A percentile compares a stretch with the other conserved stretches of the same genome.
phyloP scores from a whole-genome alignment of 1,284 basidiomycete genomes.

The Cronartium ribicola region DNA sequence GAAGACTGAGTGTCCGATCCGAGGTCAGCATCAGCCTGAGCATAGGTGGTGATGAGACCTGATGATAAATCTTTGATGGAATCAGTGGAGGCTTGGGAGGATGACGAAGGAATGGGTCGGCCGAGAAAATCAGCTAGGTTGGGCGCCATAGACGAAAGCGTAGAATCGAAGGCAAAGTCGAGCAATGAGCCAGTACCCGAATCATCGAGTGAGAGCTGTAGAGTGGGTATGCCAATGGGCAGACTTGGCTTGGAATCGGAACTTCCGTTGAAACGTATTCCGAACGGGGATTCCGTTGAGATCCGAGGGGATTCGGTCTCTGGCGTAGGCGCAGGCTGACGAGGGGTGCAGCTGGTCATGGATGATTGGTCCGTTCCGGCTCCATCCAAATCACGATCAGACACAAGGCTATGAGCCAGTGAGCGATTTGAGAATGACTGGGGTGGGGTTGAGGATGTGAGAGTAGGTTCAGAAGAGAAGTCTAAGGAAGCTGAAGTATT shows the following conservation, averaged over 20 bases:
- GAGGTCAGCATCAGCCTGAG: not conserved
- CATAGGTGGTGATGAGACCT: not conserved
- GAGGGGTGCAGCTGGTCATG: not conserved
- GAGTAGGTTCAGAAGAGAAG: not conserved
- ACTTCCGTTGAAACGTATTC: not conserved
- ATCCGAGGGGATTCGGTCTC: not conserved
- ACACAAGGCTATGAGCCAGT: no score
- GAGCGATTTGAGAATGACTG: not conserved
- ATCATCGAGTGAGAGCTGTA: slow-evolving; percentile 5
- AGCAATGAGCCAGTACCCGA: not conserved
- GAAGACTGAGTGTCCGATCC: not conserved
- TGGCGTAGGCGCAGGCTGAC: not conserved
- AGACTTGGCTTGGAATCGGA: not conserved
- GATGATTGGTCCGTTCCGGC: not conserved
- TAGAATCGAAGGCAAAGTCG: not conserved
- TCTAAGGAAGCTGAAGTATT: not conserved
- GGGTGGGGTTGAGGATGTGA: not conserved
- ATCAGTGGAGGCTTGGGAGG: not conserved
- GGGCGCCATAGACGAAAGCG: not conserved
- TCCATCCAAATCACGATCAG: not conserved
- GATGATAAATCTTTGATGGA: no score
- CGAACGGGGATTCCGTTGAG: not conserved
- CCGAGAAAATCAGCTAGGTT: not conserved
- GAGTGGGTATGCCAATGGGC: not conserved
- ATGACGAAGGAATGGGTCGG: not conserved